Percentiles rank a stretch among this genome's conserved stretches.
phyloP scores from a whole-genome alignment of 2,329 filamentous ascomycete genomes.

The Trichoderma afroharzianum region DNA sequence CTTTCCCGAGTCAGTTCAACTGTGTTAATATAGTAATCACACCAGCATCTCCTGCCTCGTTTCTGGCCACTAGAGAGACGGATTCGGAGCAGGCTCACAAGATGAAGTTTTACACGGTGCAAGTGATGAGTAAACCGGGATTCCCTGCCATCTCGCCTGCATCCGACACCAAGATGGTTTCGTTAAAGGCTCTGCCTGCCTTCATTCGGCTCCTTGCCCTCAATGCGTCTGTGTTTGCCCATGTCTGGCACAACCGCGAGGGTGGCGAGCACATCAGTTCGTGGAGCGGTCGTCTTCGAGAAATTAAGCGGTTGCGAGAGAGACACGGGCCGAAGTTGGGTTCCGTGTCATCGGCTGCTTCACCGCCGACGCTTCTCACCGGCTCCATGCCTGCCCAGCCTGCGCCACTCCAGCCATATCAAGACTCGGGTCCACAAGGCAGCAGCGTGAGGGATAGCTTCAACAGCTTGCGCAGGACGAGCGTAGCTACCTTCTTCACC shows the following conservation, averaged over 20 bases:
- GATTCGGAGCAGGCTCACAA: slow-evolving; percentile 35
- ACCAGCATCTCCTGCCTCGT: slow-evolving; percentile 75
- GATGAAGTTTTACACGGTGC: slow-evolving; percentile 76
- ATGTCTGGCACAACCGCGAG: slow-evolving; percentile 78
- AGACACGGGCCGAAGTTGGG: slow-evolving; percentile 49
- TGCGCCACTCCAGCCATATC: slow-evolving; percentile 21
- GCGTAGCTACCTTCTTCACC: slow-evolving; percentile 62
- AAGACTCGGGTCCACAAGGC: slow-evolving; percentile 37
- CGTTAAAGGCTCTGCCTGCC: slow-evolving; percentile 72
- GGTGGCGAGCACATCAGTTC: slow-evolving; percentile 81
- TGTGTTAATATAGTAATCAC: slow-evolving; percentile 96
- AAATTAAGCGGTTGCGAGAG: slow-evolving; percentile 79
- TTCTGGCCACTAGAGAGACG: slow-evolving; percentile 59
- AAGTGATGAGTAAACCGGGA: slow-evolving; percentile 80
- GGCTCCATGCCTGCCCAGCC: slow-evolving; percentile 20
- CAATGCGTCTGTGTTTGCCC: slow-evolving; percentile 89
- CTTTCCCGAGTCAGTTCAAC: slow-evolving; percentile 92
- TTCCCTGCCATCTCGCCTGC: slow-evolving; percentile 92
- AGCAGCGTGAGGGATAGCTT: slow-evolving; percentile 59
- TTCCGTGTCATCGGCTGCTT: slow-evolving; percentile 24
- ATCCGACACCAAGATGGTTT: slow-evolving; percentile 84
- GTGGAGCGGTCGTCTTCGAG: slow-evolving; percentile 81
- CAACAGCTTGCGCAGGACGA: slow-evolving; percentile 58
- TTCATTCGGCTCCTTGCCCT: slow-evolving; percentile 87
- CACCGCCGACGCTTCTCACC: slow-evolving; percentile 31